Evolutionary conservation across 768 basidiomycete genomes (phyloP).

Genomic region (Leccinum variicolor): DNA sequence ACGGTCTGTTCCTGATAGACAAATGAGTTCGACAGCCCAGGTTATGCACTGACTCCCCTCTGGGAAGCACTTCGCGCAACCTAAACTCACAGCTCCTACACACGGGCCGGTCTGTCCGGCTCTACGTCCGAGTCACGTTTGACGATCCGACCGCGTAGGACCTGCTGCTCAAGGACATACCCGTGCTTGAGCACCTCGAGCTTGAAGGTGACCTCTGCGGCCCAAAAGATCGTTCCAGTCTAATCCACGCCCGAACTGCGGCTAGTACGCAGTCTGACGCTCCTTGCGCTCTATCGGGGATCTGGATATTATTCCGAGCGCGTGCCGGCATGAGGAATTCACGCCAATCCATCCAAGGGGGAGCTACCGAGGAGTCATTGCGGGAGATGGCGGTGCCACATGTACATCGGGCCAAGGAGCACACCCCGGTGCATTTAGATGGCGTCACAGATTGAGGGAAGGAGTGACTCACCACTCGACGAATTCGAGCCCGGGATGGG

Average conservation of each 20-base stretch:
- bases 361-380: no score
- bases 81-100: slow-evolving; percentile 5
- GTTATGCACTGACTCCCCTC: no score
- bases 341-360: no score
- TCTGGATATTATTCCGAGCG: slow-evolving; percentile 15
- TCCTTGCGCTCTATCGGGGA: slow-evolving; percentile 17
- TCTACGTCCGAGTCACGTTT: slow-evolving; percentile 13
- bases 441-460: no score
- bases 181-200: slow-evolving; percentile 15
- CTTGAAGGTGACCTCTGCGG: slow-evolving; percentile 5
- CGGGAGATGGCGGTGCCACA: no score
- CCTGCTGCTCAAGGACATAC: slow-evolving; percentile 14
- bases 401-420: no score
- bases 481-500: no score
- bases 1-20: slow-evolving; percentile 94
- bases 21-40: no score
- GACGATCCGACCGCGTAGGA: slow-evolving; percentile 6
- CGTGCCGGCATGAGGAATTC: slow-evolving; percentile 3
- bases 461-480: no score
- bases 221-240: slow-evolving; percentile 5
- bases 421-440: no score
- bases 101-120: slow-evolving; percentile 5
- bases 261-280: slow-evolving; percentile 14
- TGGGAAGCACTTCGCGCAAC: no score
- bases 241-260: slow-evolving; percentile 1